Conservation (phyloP, 495 filamentous ascomycete genomes). For the Evernia prunastri region DNA sequence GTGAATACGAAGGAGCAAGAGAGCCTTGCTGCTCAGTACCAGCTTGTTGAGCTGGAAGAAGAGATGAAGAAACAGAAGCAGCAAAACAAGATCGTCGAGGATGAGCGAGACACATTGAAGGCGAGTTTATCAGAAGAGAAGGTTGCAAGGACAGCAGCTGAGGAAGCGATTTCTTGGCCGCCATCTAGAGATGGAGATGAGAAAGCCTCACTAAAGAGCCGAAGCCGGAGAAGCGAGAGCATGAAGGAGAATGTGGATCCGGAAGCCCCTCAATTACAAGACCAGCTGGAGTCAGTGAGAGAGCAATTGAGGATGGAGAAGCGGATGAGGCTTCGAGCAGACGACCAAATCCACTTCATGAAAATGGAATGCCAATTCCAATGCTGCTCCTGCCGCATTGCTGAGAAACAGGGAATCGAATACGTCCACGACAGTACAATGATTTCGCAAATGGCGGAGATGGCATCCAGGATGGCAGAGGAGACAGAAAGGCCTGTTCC, state of each 20-base stretch:
- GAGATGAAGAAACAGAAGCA: constrained; percentile 61
- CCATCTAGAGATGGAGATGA: constrained; percentile 28
- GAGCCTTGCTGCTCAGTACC: constrained; percentile 66
- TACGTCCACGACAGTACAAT: constrained; percentile 45
- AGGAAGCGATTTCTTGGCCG: constrained; percentile 58
- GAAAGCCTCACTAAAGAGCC: constrained; percentile 19
- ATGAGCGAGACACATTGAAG: constrained; percentile 63
- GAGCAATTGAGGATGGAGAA: constrained; percentile 60
- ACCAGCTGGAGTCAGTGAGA: constrained; percentile 50
- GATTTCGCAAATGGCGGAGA: constrained; percentile 13
- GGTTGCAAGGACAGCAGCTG: constrained; percentile 54
- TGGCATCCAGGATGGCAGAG: constrained; percentile 5
- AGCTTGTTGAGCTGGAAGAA: constrained; percentile 65
- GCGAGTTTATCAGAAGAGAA: constrained; percentile 52
- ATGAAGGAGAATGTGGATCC: constrained; percentile 42
- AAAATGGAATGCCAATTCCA: constrained; percentile 72
- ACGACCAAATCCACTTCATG: constrained; percentile 74
- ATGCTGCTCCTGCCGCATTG: constrained; percentile 59
- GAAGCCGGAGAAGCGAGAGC: constrained; percentile 30
- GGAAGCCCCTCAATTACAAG: constrained; percentile 33
- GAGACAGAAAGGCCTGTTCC: not conserved
- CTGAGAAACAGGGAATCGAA: constrained; percentile 42
- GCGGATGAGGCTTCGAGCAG: constrained; percentile 56
- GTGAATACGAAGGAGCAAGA: constrained; percentile 55
- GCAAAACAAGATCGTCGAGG: constrained; percentile 57